Evolutionary conservation across 768 basidiomycete genomes (phyloP).

Genomic region (Kwoniella sp.): DNA sequence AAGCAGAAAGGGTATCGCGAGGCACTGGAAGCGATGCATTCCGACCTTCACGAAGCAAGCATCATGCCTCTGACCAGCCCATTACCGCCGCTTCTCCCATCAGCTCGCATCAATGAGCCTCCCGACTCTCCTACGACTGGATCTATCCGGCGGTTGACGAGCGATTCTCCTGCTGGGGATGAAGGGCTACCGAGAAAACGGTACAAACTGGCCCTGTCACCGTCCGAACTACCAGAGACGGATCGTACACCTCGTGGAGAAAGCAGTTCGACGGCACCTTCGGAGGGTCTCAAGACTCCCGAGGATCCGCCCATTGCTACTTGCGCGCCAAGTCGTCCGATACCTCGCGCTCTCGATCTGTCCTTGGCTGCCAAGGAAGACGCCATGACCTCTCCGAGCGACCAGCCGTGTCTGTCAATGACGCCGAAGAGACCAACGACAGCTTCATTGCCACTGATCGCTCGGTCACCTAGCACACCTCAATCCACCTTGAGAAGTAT

Average conservation of each 20-base stretch:
- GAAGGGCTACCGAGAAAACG: background rate
- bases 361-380: background rate
- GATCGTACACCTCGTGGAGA: background rate
- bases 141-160: background rate
- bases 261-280: background rate
- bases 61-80: background rate
- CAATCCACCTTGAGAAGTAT: background rate
- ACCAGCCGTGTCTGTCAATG: background rate
- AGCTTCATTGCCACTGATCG: background rate
- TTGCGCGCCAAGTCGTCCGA: background rate
- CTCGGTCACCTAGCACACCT: background rate
- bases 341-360: conserved; percentile 3
- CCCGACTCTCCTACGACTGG: background rate
- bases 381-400: background rate
- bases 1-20: conserved; percentile 21
- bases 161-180: background rate
- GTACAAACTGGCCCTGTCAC: background rate
- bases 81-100: conserved; percentile 6
- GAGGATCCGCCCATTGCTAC: background rate
- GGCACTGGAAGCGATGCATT: conserved; percentile 9
- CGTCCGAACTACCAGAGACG: background rate
- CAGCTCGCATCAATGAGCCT: background rate
- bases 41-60: background rate
- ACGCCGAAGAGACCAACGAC: background rate
- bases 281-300: background rate